Conservation (phyloP, 1,284 basidiomycete species). For the Ceratobasidium sp. region DNA sequence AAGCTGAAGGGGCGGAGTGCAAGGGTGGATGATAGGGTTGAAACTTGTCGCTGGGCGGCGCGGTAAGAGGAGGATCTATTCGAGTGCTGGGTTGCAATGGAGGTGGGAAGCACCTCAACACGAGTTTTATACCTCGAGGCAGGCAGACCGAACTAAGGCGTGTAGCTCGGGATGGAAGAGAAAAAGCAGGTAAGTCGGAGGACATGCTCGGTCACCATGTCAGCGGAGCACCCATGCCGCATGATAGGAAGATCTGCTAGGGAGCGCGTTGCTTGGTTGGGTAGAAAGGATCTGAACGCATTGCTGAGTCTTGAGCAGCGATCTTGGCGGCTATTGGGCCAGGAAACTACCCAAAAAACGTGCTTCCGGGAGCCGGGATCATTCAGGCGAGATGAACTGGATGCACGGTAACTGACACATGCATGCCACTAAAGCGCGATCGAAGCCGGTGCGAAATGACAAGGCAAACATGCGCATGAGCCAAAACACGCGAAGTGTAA, state of each 20-base stretch:
- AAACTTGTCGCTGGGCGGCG: constrained; percentile 33
- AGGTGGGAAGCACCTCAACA: constrained; percentile 40
- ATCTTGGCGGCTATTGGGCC: constrained; percentile 37
- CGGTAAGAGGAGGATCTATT: constrained; percentile 38
- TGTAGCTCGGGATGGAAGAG: constrained; percentile 36
- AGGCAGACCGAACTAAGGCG: constrained; percentile 24
- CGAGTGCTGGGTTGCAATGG: constrained; percentile 41
- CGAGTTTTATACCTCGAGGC: constrained; percentile 41
- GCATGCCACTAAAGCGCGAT: constrained; percentile 40
- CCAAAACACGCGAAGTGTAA: constrained; percentile 39
- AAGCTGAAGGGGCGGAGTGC: constrained; percentile 28
- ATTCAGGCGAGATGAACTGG: constrained; percentile 40
- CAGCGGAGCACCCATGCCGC: constrained; percentile 41
- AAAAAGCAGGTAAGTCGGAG: constrained; percentile 40
- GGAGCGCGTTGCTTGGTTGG: constrained; percentile 41
- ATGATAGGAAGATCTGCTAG: constrained; percentile 41
- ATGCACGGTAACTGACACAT: constrained; percentile 41
- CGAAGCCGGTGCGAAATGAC: constrained; percentile 41
- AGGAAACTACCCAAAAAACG: constrained; percentile 36
- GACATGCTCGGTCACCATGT: constrained; percentile 40
- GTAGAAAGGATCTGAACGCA: constrained; percentile 40
- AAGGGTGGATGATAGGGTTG: constrained; percentile 41
- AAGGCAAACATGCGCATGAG: constrained; percentile 35
- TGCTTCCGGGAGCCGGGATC: constrained; percentile 40
- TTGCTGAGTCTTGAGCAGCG: constrained; percentile 30